Conservation (phyloP, 2,329 filamentous ascomycete genomes). For the Colletotrichum sp. region DNA sequence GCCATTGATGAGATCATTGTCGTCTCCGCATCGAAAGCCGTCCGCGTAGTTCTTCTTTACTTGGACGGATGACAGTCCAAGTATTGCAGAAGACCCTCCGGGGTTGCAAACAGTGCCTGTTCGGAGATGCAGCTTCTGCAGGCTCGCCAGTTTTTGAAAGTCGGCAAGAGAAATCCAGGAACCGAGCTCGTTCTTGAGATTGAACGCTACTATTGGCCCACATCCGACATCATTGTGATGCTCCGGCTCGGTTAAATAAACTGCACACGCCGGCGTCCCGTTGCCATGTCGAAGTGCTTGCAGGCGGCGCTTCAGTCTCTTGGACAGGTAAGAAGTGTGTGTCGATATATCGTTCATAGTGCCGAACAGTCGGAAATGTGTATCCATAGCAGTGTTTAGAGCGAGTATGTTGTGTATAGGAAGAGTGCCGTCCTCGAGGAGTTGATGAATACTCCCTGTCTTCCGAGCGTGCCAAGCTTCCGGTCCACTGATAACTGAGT, state of each 20-base stretch:
- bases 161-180: neutral
- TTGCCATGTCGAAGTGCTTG: neutral
- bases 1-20: neutral
- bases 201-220: neutral
- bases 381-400: neutral
- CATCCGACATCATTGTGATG: neutral
- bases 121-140: neutral
- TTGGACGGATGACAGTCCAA: neutral
- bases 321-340: neutral
- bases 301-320: neutral
- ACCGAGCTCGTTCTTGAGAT: neutral
- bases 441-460: neutral
- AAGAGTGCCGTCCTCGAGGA: neutral
- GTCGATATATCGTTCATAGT: neutral
- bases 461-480: neutral
- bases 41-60: neutral
- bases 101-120: neutral
- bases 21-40: neutral
- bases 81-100: neutral
- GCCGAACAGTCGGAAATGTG: neutral
- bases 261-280: neutral
- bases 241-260: neutral
- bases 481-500: neutral
- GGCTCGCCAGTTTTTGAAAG: neutral
- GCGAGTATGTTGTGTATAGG: neutral